Base-by-base conservation (phyloP, 2,329 filamentous ascomycete species). In the Juglanconis sp. region DNA sequence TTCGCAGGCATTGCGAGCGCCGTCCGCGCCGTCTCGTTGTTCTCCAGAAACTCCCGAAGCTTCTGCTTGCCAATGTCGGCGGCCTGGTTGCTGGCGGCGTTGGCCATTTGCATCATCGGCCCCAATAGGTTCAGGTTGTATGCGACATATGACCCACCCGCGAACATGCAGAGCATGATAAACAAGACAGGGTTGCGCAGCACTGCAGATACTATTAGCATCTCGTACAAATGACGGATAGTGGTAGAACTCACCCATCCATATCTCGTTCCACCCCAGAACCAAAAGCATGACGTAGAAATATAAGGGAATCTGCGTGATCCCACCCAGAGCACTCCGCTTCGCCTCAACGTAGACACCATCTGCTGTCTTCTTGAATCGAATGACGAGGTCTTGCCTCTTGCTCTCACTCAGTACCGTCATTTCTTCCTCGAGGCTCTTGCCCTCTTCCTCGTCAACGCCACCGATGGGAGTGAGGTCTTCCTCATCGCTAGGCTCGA, bases 261-360 rank as follows among this genome's bases (percentile, higher is more conserved):
- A 80, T 65, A 99, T 93, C 76, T 99, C 95, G 75, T 99, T 99
- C 95, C 95, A 99, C n/a, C 95, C 95, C 53, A 99, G 81, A 30
- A 92, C 91, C 65, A 99, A 79, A 59, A 99, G 81, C 59, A 98
- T 74, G 47, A 87, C 91, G 69, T 97, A 99, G 75, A 99, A 97
- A 76, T 97, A 98, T 63, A 96, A 77, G 5, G 95, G 95, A 53
- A 99, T 87, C 74, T 97, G 93, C 4, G 93, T 91, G 68, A 99
- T 91, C 60, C 94, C 93, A 57, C 95, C 95, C 71, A 99, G 96
- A 47, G 95, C 95, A 72, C 94, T 93, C 61, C 95, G 87, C 82
- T 99, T 99, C 53, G 95, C 95, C 78, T 99, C 95, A 47, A 99
- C 93, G 69, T 96, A 99, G 4, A 99, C 94, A 7, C 93, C 95